Base-by-base conservation (phyloP, 2,329 filamentous ascomycete species). In the Microsporum ferrugineum region DNA sequence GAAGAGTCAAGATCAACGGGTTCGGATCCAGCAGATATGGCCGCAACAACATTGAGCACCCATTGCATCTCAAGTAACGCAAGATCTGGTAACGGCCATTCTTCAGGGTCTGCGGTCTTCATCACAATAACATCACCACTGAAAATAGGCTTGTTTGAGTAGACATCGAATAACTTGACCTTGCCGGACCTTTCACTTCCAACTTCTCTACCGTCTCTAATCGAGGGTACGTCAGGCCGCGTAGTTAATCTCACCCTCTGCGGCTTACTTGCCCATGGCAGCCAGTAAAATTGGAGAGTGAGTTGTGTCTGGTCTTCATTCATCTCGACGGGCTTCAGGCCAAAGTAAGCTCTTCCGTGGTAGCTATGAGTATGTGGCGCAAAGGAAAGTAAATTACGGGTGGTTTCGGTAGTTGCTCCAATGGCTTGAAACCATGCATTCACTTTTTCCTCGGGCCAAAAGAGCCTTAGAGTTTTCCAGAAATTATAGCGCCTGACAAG, bases 391-490 rank as follows among this genome's bases (percentile, higher is more conserved):
- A 64, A 41, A 39, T 64, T 62, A 10, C 57, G 43, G 12, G 60
- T 36, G 29, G 34, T 58, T 29, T 63, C 59, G 2, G 58, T 64
- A 27, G 31, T 47, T 33, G 23, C 2, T 47, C 33, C 36, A 41
- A 61, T 61, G 34, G 58, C 58, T 53, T 60, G 12, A 41, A 57
- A 60, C 61, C 62, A 64, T 31, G 29, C 45, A 29, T 59, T 41
- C 6, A 62, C 60, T 23, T 47, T 31, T 29, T 60, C 60, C 27
- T 59, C n/a, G 2, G 62, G 47, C 60, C 60, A 64, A 45, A 64
- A 61, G 43, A 60, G 45, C 10, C 58, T 31, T 56, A 63, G 53
- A 43, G 59, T 57, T 45, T 43, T 31, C 62, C 60, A 62, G n/a
- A 49, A 5, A n/a, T 43, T n/a, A 43, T 43, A 43, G 14, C 1